Evolutionary conservation across 2,329 filamentous ascomycete genomes (phyloP), one percentile per base, ranked within the genome.

Genomic region (Zopfia rhizophila): DNA sequence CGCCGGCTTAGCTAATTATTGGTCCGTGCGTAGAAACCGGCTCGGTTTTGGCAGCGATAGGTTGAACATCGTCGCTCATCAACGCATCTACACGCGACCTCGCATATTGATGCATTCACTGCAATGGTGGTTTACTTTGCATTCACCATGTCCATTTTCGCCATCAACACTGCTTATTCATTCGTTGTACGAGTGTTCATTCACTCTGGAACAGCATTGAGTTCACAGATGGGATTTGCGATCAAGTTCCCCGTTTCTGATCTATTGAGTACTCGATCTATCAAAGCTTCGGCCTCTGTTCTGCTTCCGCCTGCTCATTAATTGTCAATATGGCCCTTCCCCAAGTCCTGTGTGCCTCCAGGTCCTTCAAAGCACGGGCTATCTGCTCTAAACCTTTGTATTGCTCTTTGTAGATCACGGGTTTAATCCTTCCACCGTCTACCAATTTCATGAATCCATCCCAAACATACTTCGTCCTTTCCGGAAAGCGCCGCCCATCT

Each of bases 311-410:
- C 6, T 63, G 58, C 6, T 60, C 60, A 13, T 61, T 60, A 13
- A 80, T 65, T 29, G 67, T 72, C n/a, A 85, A 65, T 1, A 85
- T 73, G 5, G 82, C 79, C 56, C 85, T 83, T 3, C 82, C 82
- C 70, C 77, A 82, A 7, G 82, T 72, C 55, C 75, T 81, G 25
- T 79, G 72, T 6, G 68, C 61, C 3, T 72, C 70, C 13, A 85
- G 66, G 52, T 84, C 81, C 28, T 75, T 67, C 56, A 86, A 66
- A 4, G 82, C 82, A 12, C 63, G 60, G 0, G 75, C 71, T 1
- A 83, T 74, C 45, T 74, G 75, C 31, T 77, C 73, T 10, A 86
- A 65, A 0, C 81, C 82, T 13, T 60, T 42, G 52, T 82, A 86
- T 7, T 65, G 50, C 28, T 72, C 71, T 11, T 72, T 69, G 55